Evolutionary conservation across 371 early-diverging fungal genomes (phyloP).

Genomic region (Mucor ambiguus): DNA sequence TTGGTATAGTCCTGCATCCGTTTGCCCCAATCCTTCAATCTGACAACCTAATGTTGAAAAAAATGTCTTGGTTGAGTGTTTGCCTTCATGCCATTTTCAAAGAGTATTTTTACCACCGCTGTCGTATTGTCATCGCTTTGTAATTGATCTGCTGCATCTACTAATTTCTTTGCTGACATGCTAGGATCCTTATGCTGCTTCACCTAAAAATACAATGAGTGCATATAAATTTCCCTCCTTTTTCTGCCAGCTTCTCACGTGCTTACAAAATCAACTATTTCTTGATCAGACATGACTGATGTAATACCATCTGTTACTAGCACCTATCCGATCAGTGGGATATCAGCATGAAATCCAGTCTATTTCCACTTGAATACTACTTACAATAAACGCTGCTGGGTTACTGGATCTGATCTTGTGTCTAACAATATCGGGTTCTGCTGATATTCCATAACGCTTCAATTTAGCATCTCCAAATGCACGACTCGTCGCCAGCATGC

Average conservation of each 20-base stretch:
- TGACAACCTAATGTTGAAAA: slow-evolving; percentile 56
- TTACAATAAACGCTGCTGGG: slow-evolving; percentile 52
- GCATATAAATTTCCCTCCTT: slow-evolving; percentile 1
- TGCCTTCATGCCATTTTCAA: background rate
- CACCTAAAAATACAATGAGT: slow-evolving; percentile 31
- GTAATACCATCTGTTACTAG: slow-evolving; percentile 77
- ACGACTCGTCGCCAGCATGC: slow-evolving; percentile 71
- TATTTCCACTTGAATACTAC: background rate
- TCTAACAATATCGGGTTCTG: slow-evolving; percentile 72
- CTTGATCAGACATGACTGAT: slow-evolving; percentile 78
- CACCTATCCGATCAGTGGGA: slow-evolving; percentile 28
- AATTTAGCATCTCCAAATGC: slow-evolving; percentile 75
- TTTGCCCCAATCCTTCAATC: slow-evolving; percentile 77
- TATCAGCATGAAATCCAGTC: background rate
- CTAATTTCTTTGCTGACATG: slow-evolving; percentile 59
- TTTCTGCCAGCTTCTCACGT: background rate
- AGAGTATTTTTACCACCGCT: slow-evolving; percentile 53
- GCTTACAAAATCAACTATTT: slow-evolving; percentile 74
- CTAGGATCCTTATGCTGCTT: slow-evolving; percentile 63
- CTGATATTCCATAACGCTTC: slow-evolving; percentile 74
- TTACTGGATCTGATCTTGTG: slow-evolving; percentile 36
- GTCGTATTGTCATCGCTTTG: slow-evolving; percentile 82
- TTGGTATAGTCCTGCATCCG: slow-evolving; percentile 71
- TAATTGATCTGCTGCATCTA: slow-evolving; percentile 71
- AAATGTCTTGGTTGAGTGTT: background rate